Evolutionary conservation across 2,329 filamentous ascomycete genomes (phyloP), one percentile per base, ranked within the genome.

Genomic region (Xylaria arbuscula): DNA sequence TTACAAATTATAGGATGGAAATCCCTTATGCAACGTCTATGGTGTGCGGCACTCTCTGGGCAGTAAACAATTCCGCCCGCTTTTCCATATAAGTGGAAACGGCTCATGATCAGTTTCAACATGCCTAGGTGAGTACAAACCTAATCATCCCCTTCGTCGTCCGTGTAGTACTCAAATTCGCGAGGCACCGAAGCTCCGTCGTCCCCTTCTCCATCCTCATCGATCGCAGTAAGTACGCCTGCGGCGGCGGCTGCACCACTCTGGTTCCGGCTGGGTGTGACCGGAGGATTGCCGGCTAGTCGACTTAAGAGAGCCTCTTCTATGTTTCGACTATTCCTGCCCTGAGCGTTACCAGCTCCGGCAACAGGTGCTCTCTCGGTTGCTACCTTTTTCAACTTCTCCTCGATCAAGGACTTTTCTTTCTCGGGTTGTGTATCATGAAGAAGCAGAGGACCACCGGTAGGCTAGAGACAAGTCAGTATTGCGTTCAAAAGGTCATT

Each of bases 391-490:
- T 94, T 96, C 50, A 97, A 88, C 84, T 97, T 97, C 80, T 98
- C 89, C 79, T 98, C 96, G 56, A 99, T 87, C 8, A 96, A 86
- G 19, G 89, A 84, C 80, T 97, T 97, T 56, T 90, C 82, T 79
- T 97, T 92, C 1, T 89, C 88, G 0, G 94, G 92, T 72, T 91
- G 87, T 15, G 90, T 94, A 79, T 99, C 96, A 64, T 93, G 86
- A 24, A 99, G 89, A n/a, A 99, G 87, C 40, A 98, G 90, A 45
- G 97, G 93, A 73, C 96, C 96, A 73, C 96, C 95, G 50, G 95
- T 98, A 70, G 95, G 93, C 92, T 97, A 75, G 11, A 62, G 22
- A 15, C 56, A 10, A 50, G 78, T 89, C 81, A 88, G 84, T 67
- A 78, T 68, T 9, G n/a, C 15, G 17, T 57, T n/a, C 2, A 50